Evolutionary conservation across 1,284 basidiomycete species (phyloP).

Genomic region (Rhodotorula sp.): DNA sequence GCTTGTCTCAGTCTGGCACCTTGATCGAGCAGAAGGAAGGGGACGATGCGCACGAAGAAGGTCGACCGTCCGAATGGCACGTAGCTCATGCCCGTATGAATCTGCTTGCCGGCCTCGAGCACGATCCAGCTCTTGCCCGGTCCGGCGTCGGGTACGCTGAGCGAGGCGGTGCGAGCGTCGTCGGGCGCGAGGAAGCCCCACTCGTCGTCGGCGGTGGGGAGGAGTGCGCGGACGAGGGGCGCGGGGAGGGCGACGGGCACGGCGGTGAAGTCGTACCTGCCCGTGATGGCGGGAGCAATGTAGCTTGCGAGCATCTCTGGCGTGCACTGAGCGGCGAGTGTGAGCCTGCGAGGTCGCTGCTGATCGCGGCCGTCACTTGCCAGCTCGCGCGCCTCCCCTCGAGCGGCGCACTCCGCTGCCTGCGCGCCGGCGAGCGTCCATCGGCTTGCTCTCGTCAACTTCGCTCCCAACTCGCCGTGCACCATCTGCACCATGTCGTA

Average conservation of each 20-base stretch:
- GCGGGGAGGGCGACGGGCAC: conserved; percentile 24
- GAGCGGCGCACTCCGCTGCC: background rate
- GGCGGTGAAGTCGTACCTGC: conserved; percentile 21
- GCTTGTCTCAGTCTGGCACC: too few relatives aligned
- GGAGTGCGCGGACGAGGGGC: conserved; percentile 19
- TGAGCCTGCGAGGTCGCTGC: too few relatives aligned
- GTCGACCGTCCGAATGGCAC: conserved; percentile 17
- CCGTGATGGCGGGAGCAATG: conserved; percentile 22
- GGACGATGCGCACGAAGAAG: conserved; percentile 7
- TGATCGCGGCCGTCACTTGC: background rate
- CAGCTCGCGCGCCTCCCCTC: background rate
- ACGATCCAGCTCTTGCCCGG: conserved; percentile 17
- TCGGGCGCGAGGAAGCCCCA: conserved; percentile 12
- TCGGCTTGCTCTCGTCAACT: too few relatives aligned
- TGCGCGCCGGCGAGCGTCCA: background rate
- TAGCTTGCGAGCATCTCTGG: conserved; percentile 8
- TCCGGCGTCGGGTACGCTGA: conserved; percentile 3
- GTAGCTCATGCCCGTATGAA: conserved; percentile 17
- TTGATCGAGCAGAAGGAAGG: too few relatives aligned
- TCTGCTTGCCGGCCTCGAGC: conserved; percentile 28
- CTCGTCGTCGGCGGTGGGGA: conserved; percentile 5
- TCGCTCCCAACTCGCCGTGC: too few relatives aligned
- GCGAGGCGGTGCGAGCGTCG: background rate
- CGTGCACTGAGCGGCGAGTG: background rate
- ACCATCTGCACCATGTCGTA: too few relatives aligned